Conservation (phyloP, 768 basidiomycete species). For the Xerocomellus chrysenteron region DNA sequence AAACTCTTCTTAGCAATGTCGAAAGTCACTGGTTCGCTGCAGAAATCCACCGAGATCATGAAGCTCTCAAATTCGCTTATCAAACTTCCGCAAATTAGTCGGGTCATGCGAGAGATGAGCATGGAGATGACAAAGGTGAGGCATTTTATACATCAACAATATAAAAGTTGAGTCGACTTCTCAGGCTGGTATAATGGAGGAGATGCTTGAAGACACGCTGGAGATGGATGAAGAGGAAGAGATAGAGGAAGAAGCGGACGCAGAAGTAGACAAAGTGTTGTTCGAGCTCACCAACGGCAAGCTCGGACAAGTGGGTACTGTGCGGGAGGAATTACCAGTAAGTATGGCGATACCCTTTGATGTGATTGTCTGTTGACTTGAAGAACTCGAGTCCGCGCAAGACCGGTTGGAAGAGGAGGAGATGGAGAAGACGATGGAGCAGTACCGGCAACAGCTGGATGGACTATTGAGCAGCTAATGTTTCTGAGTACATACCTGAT, state of each 20-base stretch:
- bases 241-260: constrained; percentile 94
- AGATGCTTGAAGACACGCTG: constrained; percentile 94
- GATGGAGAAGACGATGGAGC: constrained; percentile 84
- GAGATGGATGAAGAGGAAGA: constrained; percentile 94
- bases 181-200: constrained; percentile 95
- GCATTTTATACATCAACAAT: neutral
- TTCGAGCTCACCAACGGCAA: constrained; percentile 96
- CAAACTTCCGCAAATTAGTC: constrained; percentile 89
- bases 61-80: constrained; percentile 92
- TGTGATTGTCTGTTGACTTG: constrained; percentile 6
- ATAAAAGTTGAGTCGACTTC: constrained; percentile 4
- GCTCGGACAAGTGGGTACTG: constrained; percentile 80
- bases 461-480: constrained; percentile 65
- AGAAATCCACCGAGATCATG: constrained; percentile 99
- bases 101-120: constrained; percentile 95
- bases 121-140: constrained; percentile 99
- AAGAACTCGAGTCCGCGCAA: constrained; percentile 48
- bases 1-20: constrained; percentile 66
- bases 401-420: constrained; percentile 74
- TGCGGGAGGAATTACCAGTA: constrained; percentile 74
- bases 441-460: constrained; percentile 85
- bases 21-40: constrained; percentile 96
- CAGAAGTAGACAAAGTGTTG: constrained; percentile 94
- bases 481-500: constrained; percentile 16
- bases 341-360: constrained; percentile 29